A percentile compares a stretch with the other conserved stretches of the same genome.
Conservation (phyloP, 352 stramenopile genomes). For the Stephanocyclus meneghinianus region DNA sequence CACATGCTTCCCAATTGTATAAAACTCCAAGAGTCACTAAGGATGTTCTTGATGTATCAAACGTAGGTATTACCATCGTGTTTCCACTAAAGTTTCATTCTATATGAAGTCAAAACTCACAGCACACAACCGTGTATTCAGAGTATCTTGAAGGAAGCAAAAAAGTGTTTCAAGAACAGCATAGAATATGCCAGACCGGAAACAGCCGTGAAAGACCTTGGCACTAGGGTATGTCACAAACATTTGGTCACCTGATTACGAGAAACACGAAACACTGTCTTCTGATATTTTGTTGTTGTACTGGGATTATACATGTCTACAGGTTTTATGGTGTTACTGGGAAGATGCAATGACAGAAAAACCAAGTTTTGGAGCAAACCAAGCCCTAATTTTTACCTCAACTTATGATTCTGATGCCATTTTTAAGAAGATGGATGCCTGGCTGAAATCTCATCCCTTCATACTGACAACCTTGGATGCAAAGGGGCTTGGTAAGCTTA, state of each 20-base stretch:
- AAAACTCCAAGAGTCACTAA: constrained; percentile 24
- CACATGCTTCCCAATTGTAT: background rate
- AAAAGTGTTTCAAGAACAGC: constrained; percentile 34
- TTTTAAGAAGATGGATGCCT: constrained; percentile 28
- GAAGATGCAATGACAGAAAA: constrained; percentile 26
- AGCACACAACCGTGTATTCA: background rate
- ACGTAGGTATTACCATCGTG: constrained; percentile 24
- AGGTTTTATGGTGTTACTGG: constrained; percentile 40
- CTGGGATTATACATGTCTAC: background rate
- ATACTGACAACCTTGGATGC: constrained; percentile 53
- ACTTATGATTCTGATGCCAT: constrained; percentile 21
- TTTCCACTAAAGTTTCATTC: background rate
- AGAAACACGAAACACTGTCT: background rate
- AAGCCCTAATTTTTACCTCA: constrained; percentile 55
- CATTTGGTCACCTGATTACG: background rate
- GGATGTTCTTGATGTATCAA: constrained; percentile 48
- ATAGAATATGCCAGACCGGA: constrained; percentile 47
- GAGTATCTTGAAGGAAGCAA: constrained; percentile 39
- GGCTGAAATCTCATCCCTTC: constrained; percentile 52
- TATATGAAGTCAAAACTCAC: background rate
- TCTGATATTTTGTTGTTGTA: background rate
- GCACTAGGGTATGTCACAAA: constrained; percentile 35
- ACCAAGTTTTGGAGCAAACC: constrained; percentile 45
- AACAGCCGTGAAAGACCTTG: constrained; percentile 48
- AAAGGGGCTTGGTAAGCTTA: constrained; percentile 38